Conservation (phyloP, 2,329 filamentous ascomycete genomes). For the Huntiella savannae region DNA sequence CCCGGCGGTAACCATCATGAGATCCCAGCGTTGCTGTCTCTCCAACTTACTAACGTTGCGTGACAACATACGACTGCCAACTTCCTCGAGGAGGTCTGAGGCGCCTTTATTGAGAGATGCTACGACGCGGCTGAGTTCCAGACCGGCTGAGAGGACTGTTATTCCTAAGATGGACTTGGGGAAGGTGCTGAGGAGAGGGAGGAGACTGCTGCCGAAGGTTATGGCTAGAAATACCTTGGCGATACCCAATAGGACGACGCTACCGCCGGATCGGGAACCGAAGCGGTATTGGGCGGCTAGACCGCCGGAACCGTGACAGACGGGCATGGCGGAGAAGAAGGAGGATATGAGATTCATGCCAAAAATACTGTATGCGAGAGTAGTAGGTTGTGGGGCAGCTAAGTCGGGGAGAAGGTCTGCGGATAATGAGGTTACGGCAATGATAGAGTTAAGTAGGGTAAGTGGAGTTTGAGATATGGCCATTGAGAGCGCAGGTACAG, state of each 20-base stretch:
- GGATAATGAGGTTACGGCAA: constrained; percentile 67
- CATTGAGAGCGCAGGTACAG: constrained; percentile 28
- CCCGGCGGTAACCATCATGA: constrained; percentile 78
- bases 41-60: constrained; percentile 45
- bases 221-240: constrained; percentile 62
- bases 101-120: constrained; percentile 63
- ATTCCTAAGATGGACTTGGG: constrained; percentile 63
- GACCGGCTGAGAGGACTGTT: constrained; percentile 74
- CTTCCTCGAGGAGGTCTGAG: constrained; percentile 25
- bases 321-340: constrained; percentile 90
- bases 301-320: constrained; percentile 83
- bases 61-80: constrained; percentile 14
- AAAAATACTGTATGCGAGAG: constrained; percentile 64
- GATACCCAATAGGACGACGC: constrained; percentile 58
- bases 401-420: constrained; percentile 55
- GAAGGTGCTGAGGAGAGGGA: constrained; percentile 50
- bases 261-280: constrained; percentile 71
- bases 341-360: constrained; percentile 68
- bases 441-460: constrained; percentile 79
- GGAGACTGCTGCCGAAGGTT: constrained; percentile 53
- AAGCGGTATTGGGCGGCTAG: constrained; percentile 83
- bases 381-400: constrained; percentile 49
- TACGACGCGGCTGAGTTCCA: constrained; percentile 74
- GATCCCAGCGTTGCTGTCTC: constrained; percentile 57
- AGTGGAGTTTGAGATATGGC: constrained; percentile 76